Evolutionary conservation across 169 alveolate genomes (phyloP).

Genomic region (Cryptosporidium xiaoi): DNA sequence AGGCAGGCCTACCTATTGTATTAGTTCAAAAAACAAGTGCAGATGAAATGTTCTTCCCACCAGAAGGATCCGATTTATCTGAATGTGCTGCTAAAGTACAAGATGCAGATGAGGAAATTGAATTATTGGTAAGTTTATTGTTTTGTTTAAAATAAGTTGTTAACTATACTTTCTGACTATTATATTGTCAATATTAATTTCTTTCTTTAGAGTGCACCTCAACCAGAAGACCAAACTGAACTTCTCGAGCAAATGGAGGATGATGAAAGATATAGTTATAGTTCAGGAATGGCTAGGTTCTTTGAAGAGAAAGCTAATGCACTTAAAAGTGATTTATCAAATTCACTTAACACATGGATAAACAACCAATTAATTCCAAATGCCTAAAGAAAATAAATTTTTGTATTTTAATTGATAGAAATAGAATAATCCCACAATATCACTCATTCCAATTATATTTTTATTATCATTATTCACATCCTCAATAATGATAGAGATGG

Average conservation of each 20-base stretch:
- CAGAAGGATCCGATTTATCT: conserved; percentile 56
- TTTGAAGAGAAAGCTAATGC: conserved; percentile 46
- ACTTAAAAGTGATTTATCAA: conserved; percentile 58
- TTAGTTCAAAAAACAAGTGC: conserved; percentile 58
- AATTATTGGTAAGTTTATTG: conserved; percentile 50
- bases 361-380: conserved; percentile 55
- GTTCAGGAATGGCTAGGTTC: conserved; percentile 59
- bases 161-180: background rate
- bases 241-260: conserved; percentile 68
- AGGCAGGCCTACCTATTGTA: conserved; percentile 71
- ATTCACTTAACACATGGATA: conserved; percentile 42
- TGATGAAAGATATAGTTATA: conserved; percentile 51
- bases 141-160: background rate
- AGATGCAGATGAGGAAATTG: conserved; percentile 58
- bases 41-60: conserved; percentile 64
- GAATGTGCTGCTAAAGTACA: conserved; percentile 60
- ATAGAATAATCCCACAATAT: too few relatives aligned
- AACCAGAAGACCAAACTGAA: conserved; percentile 41
- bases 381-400: background rate
- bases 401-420: background rate
- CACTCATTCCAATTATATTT: too few relatives aligned
- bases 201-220: conserved; percentile 27
- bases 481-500: too few relatives aligned
- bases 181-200: background rate
- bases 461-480: too few relatives aligned